Percentiles rank a stretch among this genome's conserved stretches.
These are phyloP conservation scores for Fomes fomentarius DNA, from an alignment of 1,284 basidiomycete genomes.

Conservation along the genomic window DNA sequence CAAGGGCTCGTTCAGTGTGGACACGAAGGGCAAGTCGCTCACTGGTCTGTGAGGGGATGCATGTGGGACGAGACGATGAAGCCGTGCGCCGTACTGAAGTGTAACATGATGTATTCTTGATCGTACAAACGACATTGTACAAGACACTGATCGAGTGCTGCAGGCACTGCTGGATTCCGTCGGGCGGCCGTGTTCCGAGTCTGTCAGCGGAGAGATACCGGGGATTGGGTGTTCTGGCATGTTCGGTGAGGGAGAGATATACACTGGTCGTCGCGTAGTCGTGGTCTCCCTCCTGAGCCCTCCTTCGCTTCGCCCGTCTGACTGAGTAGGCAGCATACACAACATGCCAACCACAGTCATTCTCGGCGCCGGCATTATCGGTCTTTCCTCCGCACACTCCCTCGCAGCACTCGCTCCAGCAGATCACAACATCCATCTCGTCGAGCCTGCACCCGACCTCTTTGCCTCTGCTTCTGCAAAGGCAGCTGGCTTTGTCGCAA, in stretches of 20 bases:
- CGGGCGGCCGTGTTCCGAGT: background rate
- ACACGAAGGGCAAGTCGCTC: conserved; percentile 43
- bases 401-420: conserved; percentile 27
- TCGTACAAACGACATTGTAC: background rate
- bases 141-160: background rate
- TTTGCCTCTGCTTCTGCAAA: conserved; percentile 59
- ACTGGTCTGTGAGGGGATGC: conserved; percentile 15
- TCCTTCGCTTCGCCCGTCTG: background rate
- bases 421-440: conserved; percentile 36
- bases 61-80: background rate
- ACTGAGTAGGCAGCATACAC: conserved; percentile 13
- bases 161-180: background rate
- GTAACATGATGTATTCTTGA: background rate
- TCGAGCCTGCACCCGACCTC: conserved; percentile 38
- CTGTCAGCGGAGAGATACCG: background rate
- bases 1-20: conserved; percentile 45
- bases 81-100: background rate
- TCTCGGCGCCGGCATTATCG: conserved; percentile 61
- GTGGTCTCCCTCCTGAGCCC: background rate
- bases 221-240: too few relatives aligned
- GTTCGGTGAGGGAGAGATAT: too few relatives aligned
- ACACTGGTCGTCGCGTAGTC: background rate
- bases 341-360: conserved; percentile 38
- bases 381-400: conserved; percentile 54
- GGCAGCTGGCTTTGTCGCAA: conserved; percentile 66